Percentiles rank a stretch among this genome's conserved stretches.
These are phyloP conservation scores for Panellus pusillus DNA, from an alignment of 768 basidiomycete genomes.

Conservation along the genomic window DNA sequence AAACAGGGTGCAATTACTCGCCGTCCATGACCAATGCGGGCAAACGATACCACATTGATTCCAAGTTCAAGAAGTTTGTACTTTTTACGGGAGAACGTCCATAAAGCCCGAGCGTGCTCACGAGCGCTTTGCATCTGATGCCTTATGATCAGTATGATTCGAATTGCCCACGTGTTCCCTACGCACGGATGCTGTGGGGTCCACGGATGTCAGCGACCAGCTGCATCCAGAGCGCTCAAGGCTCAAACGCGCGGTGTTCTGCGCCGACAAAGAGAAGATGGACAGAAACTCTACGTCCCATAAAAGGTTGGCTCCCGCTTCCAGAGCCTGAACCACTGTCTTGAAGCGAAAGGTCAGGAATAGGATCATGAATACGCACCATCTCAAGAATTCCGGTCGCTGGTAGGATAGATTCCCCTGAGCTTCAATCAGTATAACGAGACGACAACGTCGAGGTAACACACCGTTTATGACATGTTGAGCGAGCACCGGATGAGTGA, in stretches of 20 bases:
- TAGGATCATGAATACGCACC: neutral
- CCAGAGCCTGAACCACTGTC: neutral
- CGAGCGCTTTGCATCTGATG: neutral
- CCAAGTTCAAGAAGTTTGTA: neutral
- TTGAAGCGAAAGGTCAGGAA: neutral
- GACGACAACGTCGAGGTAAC: neutral
- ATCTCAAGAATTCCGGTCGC: slow-evolving; percentile 7
- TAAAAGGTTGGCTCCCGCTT: neutral
- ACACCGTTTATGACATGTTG: slow-evolving; percentile 7
- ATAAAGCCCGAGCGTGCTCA: slow-evolving; percentile 14
- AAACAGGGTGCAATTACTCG: neutral
- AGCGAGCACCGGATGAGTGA: neutral
- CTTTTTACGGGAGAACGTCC: neutral
- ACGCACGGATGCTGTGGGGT: neutral
- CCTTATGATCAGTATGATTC: neutral
- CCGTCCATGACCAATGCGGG: neutral
- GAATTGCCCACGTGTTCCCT: neutral
- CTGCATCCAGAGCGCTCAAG: neutral
- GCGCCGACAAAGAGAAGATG: neutral
- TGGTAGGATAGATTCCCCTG: neutral
- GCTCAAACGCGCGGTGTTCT: neutral
- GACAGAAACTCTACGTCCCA: neutral
- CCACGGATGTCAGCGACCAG: neutral
- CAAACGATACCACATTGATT: neutral
- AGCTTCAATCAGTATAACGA: neutral